Evolutionary conservation across 495 filamentous ascomycete genomes (phyloP), one percentile per base, ranked within the genome.

Genomic region (Penicillium antarcticum): DNA sequence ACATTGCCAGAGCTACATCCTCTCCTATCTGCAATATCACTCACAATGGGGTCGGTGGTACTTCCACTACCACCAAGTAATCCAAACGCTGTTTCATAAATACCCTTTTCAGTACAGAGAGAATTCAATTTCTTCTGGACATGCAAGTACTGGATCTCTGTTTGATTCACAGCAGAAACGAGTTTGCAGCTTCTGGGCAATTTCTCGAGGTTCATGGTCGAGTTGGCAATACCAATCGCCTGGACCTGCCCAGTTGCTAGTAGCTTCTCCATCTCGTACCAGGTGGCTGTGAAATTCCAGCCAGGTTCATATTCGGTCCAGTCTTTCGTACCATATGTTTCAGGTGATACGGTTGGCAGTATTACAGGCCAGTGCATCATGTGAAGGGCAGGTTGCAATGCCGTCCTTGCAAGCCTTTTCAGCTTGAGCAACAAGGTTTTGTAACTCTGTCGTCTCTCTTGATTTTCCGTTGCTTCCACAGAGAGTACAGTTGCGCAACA

Each of bases 341-440:
- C 57, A 23, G 50, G 48, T 5, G 43, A 40, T 14, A 58, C 73
- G 67, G 29, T 69, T 52, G 43, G 87, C 75, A 91, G 82, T 34
- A 85, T 78, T 21, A 73, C 67, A 14, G 77, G 80, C 77, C 76
- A 87, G 62, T 87, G 85, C 63, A 89, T 85, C 43, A 85, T 70
- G 57, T 82, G 87, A 8, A 87, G 76, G 14, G 81, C 83, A 2
- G 73, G 73, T 69, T 23, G 83, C 78, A 53, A 86, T 86, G 3
- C 86, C 84, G 56, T 90, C 82, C 60, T 91, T 92, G 42, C 84
- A 87, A 8, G 82, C 84, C 84, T 88, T 92, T 72, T 94, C 89
- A 19, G 86, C 89, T 48, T 81, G 71, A 10, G 87, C 84, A 13
- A 92, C 76, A 26, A 88, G 68, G 11, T 83, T 84, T 69, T 92